These are phyloP conservation scores for Kodamaea alishanica DNA, from an alignment of 1,139 yeast genomes.

Conservation along the genomic window DNA sequence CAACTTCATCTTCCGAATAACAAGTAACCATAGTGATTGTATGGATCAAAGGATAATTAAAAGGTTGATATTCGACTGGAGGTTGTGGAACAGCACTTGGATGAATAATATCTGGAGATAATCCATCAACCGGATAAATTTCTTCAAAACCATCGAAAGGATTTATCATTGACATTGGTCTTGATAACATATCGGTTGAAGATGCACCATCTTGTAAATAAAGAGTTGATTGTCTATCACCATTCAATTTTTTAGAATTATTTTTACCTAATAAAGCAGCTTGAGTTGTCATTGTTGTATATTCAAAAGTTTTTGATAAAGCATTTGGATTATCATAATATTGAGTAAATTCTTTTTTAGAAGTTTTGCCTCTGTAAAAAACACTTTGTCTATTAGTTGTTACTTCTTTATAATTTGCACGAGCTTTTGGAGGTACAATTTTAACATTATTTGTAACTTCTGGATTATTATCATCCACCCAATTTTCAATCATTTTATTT, in stretches of 20 bases:
- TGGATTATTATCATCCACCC: constrained; percentile 58
- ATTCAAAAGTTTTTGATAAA: constrained; percentile 42
- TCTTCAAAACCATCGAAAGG: constrained; percentile 45
- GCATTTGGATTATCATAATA: constrained; percentile 37
- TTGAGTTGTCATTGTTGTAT: constrained; percentile 58
- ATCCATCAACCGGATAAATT: constrained; percentile 36
- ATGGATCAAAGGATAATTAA: constrained; percentile 83
- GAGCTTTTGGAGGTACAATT: constrained; percentile 48
- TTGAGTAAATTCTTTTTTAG: constrained; percentile 36
- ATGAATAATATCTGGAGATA: constrained; percentile 70
- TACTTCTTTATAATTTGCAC: constrained; percentile 46
- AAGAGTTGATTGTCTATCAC: constrained; percentile 20
- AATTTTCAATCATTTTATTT: constrained; percentile 66
- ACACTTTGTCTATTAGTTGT: constrained; percentile 46
- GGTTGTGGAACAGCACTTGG: constrained; percentile 81
- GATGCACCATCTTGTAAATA: constrained; percentile 35
- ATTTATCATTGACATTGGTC: constrained; percentile 26
- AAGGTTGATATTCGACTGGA: constrained; percentile 83
- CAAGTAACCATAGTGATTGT: constrained; percentile 83
- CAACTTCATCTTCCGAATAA: constrained; percentile 87
- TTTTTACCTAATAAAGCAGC: constrained; percentile 36
- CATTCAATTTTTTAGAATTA: constrained; percentile 13
- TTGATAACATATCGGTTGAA: constrained; percentile 35
- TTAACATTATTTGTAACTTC: constrained; percentile 51
- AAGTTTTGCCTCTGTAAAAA: constrained; percentile 35